Base-by-base conservation (phyloP, 371 early-diverging fungal genomes). In the Catenaria anguillulae region DNA sequence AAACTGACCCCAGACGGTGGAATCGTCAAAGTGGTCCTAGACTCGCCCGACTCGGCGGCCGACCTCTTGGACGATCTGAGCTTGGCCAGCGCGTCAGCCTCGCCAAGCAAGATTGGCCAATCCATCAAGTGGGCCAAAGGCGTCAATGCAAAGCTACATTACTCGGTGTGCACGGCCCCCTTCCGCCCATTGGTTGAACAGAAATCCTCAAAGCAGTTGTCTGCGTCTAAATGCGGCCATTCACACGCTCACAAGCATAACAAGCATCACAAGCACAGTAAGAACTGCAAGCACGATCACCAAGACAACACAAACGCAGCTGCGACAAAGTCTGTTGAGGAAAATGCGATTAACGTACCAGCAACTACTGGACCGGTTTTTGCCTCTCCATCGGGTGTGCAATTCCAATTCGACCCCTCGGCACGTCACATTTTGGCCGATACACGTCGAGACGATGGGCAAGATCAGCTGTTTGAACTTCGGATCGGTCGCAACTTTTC, bases 1-100 rank as follows among this genome's bases (percentile, higher is more conserved):
- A 61, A 61, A 61, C 17, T 61, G 6, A 60, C 61, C 23, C 23
- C 15, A 0, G 61, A 61, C 58, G 61, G 61, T 29, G 61, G 61
- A 2, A 61, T 61, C 60, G 61, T 61, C 34, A 61, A 61, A 24
- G n/a, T 29, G 8, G 61, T 61, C 6, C 58, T 61, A 1, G 12
- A 0, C 24, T 61, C 61, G 33, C 31, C 31, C 0, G 26, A 8
- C 33, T 13, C 24, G 29, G 31, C 26, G 1, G n/a, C n/a, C n/a
- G n/a, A n/a, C n/a, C n/a, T n/a, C n/a, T n/a, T n/a, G n/a, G n/a
- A n/a, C n/a, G n/a, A n/a, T n/a, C n/a, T n/a, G n/a, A n/a, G n/a
- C n/a, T n/a, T n/a, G n/a, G n/a, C n/a, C n/a, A n/a, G n/a, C n/a
- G n/a, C n/a, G n/a, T n/a, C n/a, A n/a, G n/a, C n/a, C n/a, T n/a